phyloP scores from a whole-genome alignment of 352 stramenopile species.

The Pythium oligandrum region DNA sequence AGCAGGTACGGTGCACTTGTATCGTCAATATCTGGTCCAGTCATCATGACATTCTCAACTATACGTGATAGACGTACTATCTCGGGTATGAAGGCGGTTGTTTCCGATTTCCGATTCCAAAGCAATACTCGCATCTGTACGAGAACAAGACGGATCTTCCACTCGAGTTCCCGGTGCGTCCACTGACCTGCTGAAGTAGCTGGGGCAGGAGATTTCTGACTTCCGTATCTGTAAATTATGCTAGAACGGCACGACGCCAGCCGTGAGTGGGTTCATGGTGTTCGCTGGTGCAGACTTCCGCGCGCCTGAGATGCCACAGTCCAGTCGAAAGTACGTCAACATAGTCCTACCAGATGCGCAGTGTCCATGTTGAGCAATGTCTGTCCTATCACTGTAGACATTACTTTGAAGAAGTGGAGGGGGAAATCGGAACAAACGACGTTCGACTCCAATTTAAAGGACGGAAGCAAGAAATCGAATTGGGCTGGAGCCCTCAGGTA shows the following conservation, averaged over 20 bases:
- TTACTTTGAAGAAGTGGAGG: conserved; percentile 70
- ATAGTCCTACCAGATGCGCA: not conserved
- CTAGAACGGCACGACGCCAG: conserved; percentile 73
- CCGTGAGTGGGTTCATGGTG: conserved; percentile 63
- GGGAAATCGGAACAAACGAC: conserved; percentile 42
- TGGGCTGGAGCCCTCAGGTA: conserved; percentile 82
- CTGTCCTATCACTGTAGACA: conserved; percentile 23
- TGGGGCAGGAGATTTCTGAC: too few relatives aligned
- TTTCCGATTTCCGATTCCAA: conserved; percentile 75
- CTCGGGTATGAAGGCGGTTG: conserved; percentile 68
- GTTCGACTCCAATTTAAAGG: conserved; percentile 42
- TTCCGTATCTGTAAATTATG: too few relatives aligned
- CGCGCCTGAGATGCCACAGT: conserved; percentile 27
- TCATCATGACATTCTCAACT: not conserved
- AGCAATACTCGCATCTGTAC: conserved; percentile 68
- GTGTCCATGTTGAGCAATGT: not conserved
- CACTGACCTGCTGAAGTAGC: not conserved
- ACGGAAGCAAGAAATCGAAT: conserved; percentile 58
- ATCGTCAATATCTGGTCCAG: too few relatives aligned
- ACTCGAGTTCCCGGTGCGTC: conserved; percentile 70
- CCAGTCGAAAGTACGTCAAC: conserved; percentile 40
- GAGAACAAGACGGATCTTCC: conserved; percentile 71
- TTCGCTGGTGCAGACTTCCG: conserved; percentile 51
- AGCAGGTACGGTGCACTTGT: conserved; percentile 29
- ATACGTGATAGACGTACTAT: conserved; percentile 52